Evolutionary conservation across 2,329 filamentous ascomycete species (phyloP).

Genomic region (Neofusicoccum sp.): DNA sequence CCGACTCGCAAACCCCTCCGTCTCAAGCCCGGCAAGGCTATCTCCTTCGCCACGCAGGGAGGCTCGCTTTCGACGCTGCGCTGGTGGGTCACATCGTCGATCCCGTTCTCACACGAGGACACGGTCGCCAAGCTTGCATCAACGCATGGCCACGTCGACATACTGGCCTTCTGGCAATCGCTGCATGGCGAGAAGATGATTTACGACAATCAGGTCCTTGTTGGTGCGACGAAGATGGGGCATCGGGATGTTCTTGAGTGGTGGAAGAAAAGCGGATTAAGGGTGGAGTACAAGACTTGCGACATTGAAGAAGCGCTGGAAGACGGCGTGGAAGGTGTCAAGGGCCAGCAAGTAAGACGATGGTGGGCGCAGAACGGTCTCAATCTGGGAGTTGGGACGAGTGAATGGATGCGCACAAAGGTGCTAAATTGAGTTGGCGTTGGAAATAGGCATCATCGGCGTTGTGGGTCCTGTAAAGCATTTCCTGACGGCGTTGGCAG

Average conservation of each 20-base stretch:
- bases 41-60: constrained; percentile 81
- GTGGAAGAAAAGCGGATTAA: constrained; percentile 79
- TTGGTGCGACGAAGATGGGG: constrained; percentile 84
- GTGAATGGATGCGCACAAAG: constrained; percentile 86
- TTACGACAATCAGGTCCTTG: constrained; percentile 81
- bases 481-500: background rate
- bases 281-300: constrained; percentile 91
- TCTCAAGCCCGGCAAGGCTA: constrained; percentile 81
- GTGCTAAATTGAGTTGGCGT: constrained; percentile 51
- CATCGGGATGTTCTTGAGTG: constrained; percentile 85
- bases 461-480: background rate
- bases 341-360: constrained; percentile 70
- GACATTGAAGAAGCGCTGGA: constrained; percentile 95
- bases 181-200: constrained; percentile 75
- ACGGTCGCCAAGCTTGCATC: constrained; percentile 82
- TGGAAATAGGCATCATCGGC: background rate
- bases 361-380: constrained; percentile 91
- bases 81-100: constrained; percentile 85
- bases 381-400: constrained; percentile 78
- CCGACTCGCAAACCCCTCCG: constrained; percentile 43
- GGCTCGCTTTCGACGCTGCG: constrained; percentile 76
- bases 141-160: constrained; percentile 79
- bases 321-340: constrained; percentile 71
- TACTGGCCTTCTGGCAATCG: constrained; percentile 81
- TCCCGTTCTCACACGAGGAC: constrained; percentile 79